A percentile compares a stretch with the other conserved stretches of the same genome.
Conservation (phyloP, 177 flowering plant genomes). For the Telopea speciosissima region DNA sequence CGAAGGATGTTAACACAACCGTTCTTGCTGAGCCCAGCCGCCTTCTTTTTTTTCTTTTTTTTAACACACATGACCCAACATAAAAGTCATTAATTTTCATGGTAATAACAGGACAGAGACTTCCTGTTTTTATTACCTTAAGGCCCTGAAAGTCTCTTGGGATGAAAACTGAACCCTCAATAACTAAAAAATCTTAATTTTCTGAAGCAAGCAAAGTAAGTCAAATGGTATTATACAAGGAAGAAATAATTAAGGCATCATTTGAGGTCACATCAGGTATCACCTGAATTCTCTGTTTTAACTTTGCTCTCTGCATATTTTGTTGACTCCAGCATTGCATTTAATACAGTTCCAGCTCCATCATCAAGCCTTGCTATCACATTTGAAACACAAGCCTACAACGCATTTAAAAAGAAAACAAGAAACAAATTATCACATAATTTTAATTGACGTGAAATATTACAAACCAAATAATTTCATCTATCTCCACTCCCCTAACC, state of each 20-base stretch:
- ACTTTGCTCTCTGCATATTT: conserved; percentile 40
- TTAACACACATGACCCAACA: too few relatives aligned
- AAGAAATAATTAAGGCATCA: neutral
- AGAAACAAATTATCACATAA: too few relatives aligned
- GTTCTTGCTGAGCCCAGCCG: too few relatives aligned
- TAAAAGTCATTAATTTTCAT: too few relatives aligned
- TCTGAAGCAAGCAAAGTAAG: neutral
- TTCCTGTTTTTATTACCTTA: too few relatives aligned
- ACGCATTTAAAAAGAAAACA: neutral
- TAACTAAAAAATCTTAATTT: neutral
- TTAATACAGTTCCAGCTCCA: conserved; percentile 53
- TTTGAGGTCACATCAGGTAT: neutral
- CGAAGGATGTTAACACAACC: too few relatives aligned
- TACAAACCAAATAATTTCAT: too few relatives aligned
- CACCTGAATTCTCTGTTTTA: conserved; percentile 61
- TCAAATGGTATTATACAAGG: neutral
- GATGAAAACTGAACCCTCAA: neutral
- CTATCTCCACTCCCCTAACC: too few relatives aligned
- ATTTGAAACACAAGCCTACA: conserved; percentile 66
- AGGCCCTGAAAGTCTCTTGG: neutral
- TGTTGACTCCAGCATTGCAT: conserved; percentile 58
- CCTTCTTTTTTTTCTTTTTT: too few relatives aligned
- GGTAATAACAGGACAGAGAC: too few relatives aligned
- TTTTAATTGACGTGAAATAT: too few relatives aligned
- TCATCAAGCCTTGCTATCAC: conserved; percentile 49